Evolutionary conservation across 2,329 filamentous ascomycete species (phyloP).

Genomic region (Monosporascus ibericus): DNA sequence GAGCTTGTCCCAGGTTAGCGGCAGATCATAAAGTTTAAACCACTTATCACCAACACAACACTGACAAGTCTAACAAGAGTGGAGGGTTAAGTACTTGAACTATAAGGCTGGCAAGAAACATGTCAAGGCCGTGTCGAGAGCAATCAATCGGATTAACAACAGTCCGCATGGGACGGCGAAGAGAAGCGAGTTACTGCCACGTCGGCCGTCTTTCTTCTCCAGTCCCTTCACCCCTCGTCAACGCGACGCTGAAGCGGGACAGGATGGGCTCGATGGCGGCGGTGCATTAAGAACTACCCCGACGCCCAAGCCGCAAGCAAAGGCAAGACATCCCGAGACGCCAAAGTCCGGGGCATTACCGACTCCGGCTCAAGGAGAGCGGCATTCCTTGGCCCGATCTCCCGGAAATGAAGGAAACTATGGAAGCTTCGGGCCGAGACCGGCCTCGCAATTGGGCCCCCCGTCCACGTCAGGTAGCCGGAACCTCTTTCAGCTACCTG

Average conservation of each 20-base stretch:
- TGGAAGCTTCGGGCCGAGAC: slow-evolving; percentile 46
- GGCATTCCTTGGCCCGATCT: slow-evolving; percentile 33
- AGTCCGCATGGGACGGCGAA: slow-evolving; percentile 36
- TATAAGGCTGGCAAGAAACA: slow-evolving; percentile 96
- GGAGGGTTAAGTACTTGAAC: slow-evolving; percentile 88
- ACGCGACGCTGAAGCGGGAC: slow-evolving; percentile 5
- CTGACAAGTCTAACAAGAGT: slow-evolving; percentile 48
- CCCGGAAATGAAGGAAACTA: slow-evolving; percentile 38
- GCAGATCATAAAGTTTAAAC: background rate
- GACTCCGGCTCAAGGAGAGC: slow-evolving; percentile 27
- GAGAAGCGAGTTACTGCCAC: slow-evolving; percentile 26
- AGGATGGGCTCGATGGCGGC: slow-evolving; percentile 8
- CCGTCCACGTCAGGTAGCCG: slow-evolving; percentile 18
- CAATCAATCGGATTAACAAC: slow-evolving; percentile 56
- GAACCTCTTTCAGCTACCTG: slow-evolving; percentile 46
- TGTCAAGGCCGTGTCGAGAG: slow-evolving; percentile 73
- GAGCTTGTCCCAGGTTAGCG: slow-evolving; percentile 72
- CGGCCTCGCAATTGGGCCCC: slow-evolving; percentile 21
- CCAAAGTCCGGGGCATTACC: slow-evolving; percentile 13
- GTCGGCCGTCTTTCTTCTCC: slow-evolving; percentile 24
- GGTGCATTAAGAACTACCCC: slow-evolving; percentile 21
- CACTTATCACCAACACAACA: background rate
- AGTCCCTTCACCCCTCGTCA: slow-evolving; percentile 18
- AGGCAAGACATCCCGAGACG: slow-evolving; percentile 5
- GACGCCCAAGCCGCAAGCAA: slow-evolving; percentile 17